Conservation (phyloP, 176 grass and related monocot genomes). For the Chloris gayana region DNA sequence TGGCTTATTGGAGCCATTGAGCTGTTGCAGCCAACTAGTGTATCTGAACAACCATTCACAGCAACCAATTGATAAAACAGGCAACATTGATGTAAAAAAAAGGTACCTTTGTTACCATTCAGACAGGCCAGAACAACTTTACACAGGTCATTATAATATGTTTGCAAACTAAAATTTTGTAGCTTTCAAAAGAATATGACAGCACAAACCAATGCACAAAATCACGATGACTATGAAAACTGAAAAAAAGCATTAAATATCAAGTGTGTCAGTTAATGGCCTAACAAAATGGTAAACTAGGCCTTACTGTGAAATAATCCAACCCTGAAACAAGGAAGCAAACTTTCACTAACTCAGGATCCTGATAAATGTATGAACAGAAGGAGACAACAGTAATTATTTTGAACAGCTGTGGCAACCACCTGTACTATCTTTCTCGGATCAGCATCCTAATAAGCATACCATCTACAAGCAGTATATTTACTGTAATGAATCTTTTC, state of each 20-base stretch:
- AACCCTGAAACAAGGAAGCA: conserved; percentile 14
- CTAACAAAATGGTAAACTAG: background rate
- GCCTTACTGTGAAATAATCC: background rate
- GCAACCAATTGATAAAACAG: background rate
- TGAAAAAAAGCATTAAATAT: conserved; percentile 11
- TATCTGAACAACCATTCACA: conserved; percentile 17
- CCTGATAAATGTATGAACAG: conserved; percentile 18
- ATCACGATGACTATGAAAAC: background rate
- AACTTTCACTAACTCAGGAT: background rate
- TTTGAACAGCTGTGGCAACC: conserved; percentile 24
- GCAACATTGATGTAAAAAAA: conserved; percentile 11
- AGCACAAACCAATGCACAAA: background rate
- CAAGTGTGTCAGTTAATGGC: background rate
- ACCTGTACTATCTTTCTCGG: conserved; percentile 12
- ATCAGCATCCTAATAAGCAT: background rate
- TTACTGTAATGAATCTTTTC: background rate
- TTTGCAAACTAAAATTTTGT: conserved; percentile 14
- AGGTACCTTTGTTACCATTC: background rate
- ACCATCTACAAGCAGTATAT: background rate
- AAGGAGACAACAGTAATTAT: background rate
- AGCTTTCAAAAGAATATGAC: conserved; percentile 11
- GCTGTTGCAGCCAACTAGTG: background rate
- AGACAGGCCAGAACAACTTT: background rate
- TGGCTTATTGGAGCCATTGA: background rate
- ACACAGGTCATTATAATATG: background rate